phyloP scores from a whole-genome alignment of 306 rosid genomes.

The Ormosia semicastrata region DNA sequence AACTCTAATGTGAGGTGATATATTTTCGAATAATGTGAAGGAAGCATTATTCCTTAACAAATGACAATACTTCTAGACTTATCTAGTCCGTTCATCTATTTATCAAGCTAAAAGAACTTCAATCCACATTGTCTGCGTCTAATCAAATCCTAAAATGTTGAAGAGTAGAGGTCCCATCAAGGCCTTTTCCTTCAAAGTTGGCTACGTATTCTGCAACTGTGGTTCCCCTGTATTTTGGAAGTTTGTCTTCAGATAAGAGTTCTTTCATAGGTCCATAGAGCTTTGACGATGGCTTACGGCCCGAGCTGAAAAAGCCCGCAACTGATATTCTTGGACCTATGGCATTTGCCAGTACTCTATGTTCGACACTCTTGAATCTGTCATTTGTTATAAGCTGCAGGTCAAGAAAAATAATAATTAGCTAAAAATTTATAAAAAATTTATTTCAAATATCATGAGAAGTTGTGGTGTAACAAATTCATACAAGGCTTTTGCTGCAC shows the following conservation, averaged over 20 bases:
- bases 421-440: not conserved
- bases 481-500: not conserved
- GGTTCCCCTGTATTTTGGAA: slow-evolving; percentile 45
- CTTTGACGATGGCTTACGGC: not conserved
- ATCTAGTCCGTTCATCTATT: no score
- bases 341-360: slow-evolving; percentile 23
- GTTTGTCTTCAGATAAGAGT: slow-evolving; percentile 43
- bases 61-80: not conserved
- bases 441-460: not conserved
- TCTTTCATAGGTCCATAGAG: slow-evolving; percentile 57
- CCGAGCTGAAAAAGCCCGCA: slow-evolving; percentile 29
- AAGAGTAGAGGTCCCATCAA: slow-evolving; percentile 39
- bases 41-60: not conserved
- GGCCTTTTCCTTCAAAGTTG: slow-evolving; percentile 9
- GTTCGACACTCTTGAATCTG: slow-evolving; percentile 36
- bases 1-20: no score
- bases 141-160: slow-evolving; percentile 35
- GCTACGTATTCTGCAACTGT: slow-evolving; percentile 25
- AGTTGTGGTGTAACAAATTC: not conserved
- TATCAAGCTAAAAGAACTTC: not conserved
- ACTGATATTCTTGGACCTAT: slow-evolving; percentile 39
- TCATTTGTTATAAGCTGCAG: slow-evolving; percentile 38
- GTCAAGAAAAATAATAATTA: not conserved
- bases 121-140: not conserved
- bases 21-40: no score